A percentile compares a stretch with the other conserved stretches of the same genome.
These are phyloP conservation scores for Liriodendron chinense DNA, from an alignment of 164 flowering plant species.

Conservation along the genomic window DNA sequence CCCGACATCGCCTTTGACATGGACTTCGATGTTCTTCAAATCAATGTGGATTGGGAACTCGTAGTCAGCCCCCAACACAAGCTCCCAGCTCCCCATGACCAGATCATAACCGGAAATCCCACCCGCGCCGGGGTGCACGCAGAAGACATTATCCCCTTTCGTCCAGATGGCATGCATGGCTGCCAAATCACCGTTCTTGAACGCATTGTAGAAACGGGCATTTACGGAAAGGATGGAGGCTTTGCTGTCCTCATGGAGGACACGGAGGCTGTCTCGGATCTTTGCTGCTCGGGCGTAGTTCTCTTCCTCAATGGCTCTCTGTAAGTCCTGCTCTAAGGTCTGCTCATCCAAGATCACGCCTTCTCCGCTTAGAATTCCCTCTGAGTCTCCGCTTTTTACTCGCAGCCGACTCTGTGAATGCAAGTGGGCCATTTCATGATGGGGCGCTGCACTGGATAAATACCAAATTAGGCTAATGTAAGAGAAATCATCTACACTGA, in stretches of 20 bases:
- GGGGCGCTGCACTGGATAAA: slow-evolving; percentile 42
- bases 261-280: slow-evolving; percentile 69
- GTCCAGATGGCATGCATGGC: slow-evolving; percentile 65
- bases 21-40: slow-evolving; percentile 63
- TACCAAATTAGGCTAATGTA: neutral
- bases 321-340: slow-evolving; percentile 60
- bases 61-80: slow-evolving; percentile 69
- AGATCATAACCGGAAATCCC: slow-evolving; percentile 60
- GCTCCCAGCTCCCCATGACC: slow-evolving; percentile 91
- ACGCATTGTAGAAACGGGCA: slow-evolving; percentile 70
- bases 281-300: slow-evolving; percentile 79
- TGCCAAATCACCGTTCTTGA: slow-evolving; percentile 54
- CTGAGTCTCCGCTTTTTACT: slow-evolving; percentile 53
- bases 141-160: slow-evolving; percentile 58
- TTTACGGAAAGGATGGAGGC: slow-evolving; percentile 72
- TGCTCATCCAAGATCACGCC: slow-evolving; percentile 56
- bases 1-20: slow-evolving; percentile 76
- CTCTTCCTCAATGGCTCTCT: slow-evolving; percentile 71
- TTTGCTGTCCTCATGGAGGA: slow-evolving; percentile 72
- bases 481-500: too few species aligned
- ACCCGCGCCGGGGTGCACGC: slow-evolving; percentile 36
- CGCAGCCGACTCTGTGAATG: slow-evolving; percentile 27
- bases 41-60: slow-evolving; percentile 81
- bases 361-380: slow-evolving; percentile 45
- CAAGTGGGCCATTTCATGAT: slow-evolving; percentile 18